Conservation (phyloP, 228 moss, liverwort and hornwort genomes). For the Sphagnum fallax region DNA sequence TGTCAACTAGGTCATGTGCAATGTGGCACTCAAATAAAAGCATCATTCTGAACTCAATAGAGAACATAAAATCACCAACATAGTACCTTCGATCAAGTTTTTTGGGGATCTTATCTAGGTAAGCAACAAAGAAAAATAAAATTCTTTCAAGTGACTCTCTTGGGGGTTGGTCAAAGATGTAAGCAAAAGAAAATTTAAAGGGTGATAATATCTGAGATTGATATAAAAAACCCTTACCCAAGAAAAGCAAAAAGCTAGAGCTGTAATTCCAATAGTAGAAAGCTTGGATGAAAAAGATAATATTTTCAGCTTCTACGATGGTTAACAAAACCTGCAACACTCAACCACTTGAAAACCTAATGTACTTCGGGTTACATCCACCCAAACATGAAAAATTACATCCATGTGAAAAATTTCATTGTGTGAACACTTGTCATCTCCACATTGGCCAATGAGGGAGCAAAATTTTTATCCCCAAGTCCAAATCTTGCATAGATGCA, state of each 20-base stretch:
- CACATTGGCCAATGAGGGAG: too few relatives aligned
- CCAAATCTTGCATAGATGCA: too few relatives aligned
- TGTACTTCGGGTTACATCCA: too few relatives aligned
- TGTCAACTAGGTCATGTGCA: too few relatives aligned
- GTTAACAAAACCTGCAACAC: not conserved
- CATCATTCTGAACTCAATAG: too few relatives aligned
- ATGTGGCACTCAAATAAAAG: too few relatives aligned
- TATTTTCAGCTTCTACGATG: slow-evolving; percentile 24
- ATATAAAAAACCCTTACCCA: slow-evolving; percentile 13
- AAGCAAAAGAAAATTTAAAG: not conserved
- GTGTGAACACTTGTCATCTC: too few relatives aligned
- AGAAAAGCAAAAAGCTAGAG: slow-evolving; percentile 26
- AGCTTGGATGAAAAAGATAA: slow-evolving; percentile 28
- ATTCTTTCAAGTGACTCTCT: not conserved
- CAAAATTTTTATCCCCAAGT: too few relatives aligned
- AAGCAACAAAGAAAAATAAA: not conserved
- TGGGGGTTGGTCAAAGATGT: not conserved
- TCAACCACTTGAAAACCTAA: too few relatives aligned
- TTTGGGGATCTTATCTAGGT: not conserved
- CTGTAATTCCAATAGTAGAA: slow-evolving; percentile 29
- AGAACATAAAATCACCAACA: too few relatives aligned
- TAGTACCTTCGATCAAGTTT: not conserved
- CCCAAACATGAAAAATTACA: too few relatives aligned
- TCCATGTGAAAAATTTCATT: too few relatives aligned
- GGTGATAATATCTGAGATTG: not conserved